Evolutionary conservation across 306 rosid genomes (phyloP).

Genomic region (Sindora glabra): DNA sequence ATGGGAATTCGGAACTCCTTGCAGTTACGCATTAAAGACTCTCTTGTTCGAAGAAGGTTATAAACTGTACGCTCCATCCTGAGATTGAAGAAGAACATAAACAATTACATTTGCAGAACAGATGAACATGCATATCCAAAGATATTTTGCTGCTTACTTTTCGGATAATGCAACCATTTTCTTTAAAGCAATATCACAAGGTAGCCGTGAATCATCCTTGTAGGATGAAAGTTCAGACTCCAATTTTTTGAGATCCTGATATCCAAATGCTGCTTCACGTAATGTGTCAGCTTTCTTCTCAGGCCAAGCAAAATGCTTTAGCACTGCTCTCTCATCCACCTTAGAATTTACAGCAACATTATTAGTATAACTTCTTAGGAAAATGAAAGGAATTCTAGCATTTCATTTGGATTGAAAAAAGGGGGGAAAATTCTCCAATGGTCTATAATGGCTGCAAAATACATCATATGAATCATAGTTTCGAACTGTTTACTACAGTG

Average conservation of each 20-base stretch:
- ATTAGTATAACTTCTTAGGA: background rate
- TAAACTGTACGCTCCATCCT: conserved; percentile 93
- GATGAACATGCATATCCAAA: background rate
- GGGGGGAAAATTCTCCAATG: background rate
- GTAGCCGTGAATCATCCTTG: conserved; percentile 63
- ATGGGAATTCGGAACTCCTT: conserved; percentile 77
- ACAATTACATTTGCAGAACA: background rate
- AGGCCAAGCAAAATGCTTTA: conserved; percentile 96
- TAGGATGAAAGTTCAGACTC: conserved; percentile 78
- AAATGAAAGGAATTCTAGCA: background rate
- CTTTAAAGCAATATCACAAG: conserved; percentile 80
- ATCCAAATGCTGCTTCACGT: conserved; percentile 90
- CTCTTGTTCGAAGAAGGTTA: conserved; percentile 79
- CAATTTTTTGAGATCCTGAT: conserved; percentile 76
- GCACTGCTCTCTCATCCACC: conserved; percentile 98
- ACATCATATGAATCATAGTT: background rate
- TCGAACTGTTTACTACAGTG: background rate
- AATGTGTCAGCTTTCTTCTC: conserved; percentile 96
- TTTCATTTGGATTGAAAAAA: background rate
- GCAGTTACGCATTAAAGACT: conserved; percentile 69
- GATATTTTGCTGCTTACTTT: conserved; percentile 42
- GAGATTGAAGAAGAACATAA: conserved; percentile 6
- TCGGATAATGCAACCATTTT: conserved; percentile 89
- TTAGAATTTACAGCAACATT: conserved; percentile 19
- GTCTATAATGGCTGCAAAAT: background rate